Evolutionary conservation across 164 flowering plant genomes (phyloP).

Genomic region (Vitis riparia): DNA sequence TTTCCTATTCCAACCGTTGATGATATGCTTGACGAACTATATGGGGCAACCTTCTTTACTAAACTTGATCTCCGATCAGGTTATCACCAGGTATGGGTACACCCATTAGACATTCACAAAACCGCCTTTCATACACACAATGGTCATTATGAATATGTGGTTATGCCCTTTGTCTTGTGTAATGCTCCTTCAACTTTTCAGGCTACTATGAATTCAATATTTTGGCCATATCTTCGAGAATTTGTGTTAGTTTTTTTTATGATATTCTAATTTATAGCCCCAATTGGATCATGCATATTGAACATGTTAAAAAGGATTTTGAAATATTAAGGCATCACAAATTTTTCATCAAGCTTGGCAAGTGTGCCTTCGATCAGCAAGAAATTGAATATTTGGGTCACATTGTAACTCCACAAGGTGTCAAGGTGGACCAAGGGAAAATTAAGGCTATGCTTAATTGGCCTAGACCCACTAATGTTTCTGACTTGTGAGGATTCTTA

Average conservation of each 20-base stretch:
- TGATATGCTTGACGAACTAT: not conserved
- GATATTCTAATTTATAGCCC: no score
- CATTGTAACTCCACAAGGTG: not conserved
- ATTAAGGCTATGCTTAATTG: not conserved
- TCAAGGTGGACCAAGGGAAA: not conserved
- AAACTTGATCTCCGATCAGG: no score
- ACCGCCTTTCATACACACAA: conserved; percentile 1
- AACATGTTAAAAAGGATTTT: no score
- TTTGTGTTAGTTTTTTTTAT: no score
- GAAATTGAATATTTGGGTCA: not conserved
- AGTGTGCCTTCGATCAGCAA: not conserved
- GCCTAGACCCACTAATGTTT: not conserved
- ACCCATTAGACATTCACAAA: not conserved
- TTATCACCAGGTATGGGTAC: conserved; percentile 8
- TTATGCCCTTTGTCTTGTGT: not conserved
- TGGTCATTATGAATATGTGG: conserved; percentile 13
- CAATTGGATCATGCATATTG: no score
- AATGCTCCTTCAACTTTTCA: not conserved
- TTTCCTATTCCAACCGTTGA: conserved; percentile 3
- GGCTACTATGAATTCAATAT: not conserved
- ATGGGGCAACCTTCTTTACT: not conserved
- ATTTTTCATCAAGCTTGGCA: not conserved
- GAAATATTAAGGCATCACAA: not conserved
- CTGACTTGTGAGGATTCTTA: not conserved
- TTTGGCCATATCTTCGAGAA: no score